Evolutionary conservation across 768 basidiomycete genomes (phyloP).

Genomic region (Boletus rubescentipes): DNA sequence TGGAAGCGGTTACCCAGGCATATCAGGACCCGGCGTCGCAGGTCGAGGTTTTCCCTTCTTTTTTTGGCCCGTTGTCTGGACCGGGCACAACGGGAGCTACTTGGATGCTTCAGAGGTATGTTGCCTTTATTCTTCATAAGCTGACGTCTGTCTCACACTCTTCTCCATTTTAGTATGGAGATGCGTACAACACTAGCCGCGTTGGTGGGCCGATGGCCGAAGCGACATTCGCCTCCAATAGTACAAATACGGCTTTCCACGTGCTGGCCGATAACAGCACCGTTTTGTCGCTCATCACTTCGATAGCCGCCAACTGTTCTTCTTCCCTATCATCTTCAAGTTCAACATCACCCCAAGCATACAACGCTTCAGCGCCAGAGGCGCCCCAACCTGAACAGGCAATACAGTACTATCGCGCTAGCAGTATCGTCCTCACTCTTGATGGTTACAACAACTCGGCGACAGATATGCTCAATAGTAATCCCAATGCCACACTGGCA

Average conservation of each 20-base stretch:
- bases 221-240: conserved; percentile 41
- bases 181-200: conserved; percentile 43
- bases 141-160: not conserved
- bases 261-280: conserved; percentile 51
- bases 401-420: conserved; percentile 69
- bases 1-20: conserved; percentile 64
- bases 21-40: conserved; percentile 42
- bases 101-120: conserved; percentile 43
- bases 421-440: conserved; percentile 58
- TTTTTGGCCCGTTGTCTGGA: conserved; percentile 66
- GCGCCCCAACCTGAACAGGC: conserved; percentile 49
- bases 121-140: not conserved
- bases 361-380: conserved; percentile 28
- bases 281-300: conserved; percentile 40
- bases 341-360: conserved; percentile 33
- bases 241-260: conserved; percentile 41
- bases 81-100: conserved; percentile 33
- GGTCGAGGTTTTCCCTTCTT: conserved; percentile 60
- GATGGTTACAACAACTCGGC: conserved; percentile 69
- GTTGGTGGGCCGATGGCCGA: conserved; percentile 46
- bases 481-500: conserved; percentile 40
- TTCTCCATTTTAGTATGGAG: conserved; percentile 43
- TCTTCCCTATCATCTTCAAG: conserved; percentile 33
- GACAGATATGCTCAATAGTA: conserved; percentile 38
- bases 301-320: conserved; percentile 45